These are phyloP conservation scores for Didymella pomorum DNA, from an alignment of 2,329 filamentous ascomycete species.

Conservation along the genomic window DNA sequence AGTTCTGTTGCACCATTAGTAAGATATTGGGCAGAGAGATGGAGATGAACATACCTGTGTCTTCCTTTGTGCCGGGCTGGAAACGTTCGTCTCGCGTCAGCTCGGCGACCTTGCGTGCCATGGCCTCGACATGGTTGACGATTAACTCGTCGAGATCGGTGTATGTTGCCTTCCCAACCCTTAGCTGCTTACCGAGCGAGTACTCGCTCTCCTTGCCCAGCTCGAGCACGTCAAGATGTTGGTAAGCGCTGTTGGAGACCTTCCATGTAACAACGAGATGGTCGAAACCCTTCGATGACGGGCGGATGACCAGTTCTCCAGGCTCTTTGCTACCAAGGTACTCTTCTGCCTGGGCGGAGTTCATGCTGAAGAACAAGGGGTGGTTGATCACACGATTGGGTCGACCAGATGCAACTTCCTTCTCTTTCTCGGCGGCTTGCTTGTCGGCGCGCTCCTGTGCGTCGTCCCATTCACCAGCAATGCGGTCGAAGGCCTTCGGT, in stretches of 20 bases:
- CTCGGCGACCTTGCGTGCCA: slow-evolving; percentile 97
- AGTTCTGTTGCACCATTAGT: slow-evolving; percentile 67
- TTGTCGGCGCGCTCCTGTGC: slow-evolving; percentile 80
- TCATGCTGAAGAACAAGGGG: slow-evolving; percentile 93
- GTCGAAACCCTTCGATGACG: slow-evolving; percentile 93
- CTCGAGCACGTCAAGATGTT: slow-evolving; percentile 97
- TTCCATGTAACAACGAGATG: slow-evolving; percentile 98
- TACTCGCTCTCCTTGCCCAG: slow-evolving; percentile 98
- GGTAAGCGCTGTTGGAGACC: slow-evolving; percentile 92
- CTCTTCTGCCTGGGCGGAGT: slow-evolving; percentile 89
- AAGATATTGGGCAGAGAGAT: neutral
- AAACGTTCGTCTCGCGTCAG: slow-evolving; percentile 95
- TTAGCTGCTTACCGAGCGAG: slow-evolving; percentile 84
- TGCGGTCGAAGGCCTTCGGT: slow-evolving; percentile 65
- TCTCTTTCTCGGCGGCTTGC: slow-evolving; percentile 79
- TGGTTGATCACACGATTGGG: slow-evolving; percentile 97
- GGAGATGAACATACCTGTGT: slow-evolving; percentile 73
- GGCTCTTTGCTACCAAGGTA: slow-evolving; percentile 85
- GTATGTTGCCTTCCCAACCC: slow-evolving; percentile 90
- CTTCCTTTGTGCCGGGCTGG: slow-evolving; percentile 78
- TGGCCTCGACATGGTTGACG: slow-evolving; percentile 94
- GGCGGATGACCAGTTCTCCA: slow-evolving; percentile 93
- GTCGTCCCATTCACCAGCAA: slow-evolving; percentile 86
- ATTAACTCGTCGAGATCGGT: slow-evolving; percentile 97
- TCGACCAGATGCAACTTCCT: slow-evolving; percentile 83